A percentile compares a stretch with the other conserved stretches of the same genome.
Conservation (phyloP, 768 basidiomycete species). For the Lactarius hengduanensis region DNA sequence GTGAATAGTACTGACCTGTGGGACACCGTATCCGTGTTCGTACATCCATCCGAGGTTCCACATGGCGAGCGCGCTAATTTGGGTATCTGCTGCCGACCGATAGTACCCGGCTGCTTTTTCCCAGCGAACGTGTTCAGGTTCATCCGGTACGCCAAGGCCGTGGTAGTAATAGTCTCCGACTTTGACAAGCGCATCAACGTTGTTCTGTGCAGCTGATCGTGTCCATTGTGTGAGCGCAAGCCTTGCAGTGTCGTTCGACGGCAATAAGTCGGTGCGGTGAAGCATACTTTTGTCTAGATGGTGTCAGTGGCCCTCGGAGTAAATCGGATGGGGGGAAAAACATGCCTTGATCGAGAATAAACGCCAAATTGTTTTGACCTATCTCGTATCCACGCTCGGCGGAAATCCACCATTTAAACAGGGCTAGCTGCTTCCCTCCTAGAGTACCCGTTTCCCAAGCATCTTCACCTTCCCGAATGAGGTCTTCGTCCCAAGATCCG, state of each 20-base stretch:
- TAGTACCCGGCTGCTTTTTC: constrained; percentile 95
- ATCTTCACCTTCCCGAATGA: constrained; percentile 75
- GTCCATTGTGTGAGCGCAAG: constrained; percentile 93
- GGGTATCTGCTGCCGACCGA: constrained; percentile 90
- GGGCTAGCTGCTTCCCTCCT: constrained; percentile 74
- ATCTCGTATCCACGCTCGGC: constrained; percentile 90
- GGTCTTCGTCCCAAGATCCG: constrained; percentile 82
- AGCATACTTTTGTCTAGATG: constrained; percentile 65
- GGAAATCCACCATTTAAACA: constrained; percentile 93
- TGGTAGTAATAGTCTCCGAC: constrained; percentile 98
- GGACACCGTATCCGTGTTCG: constrained; percentile 91
- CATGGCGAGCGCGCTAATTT: constrained; percentile 91
- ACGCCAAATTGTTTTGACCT: constrained; percentile 95
- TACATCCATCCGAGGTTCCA: constrained; percentile 99
- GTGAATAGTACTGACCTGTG: constrained; percentile 52
- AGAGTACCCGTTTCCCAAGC: constrained; percentile 70
- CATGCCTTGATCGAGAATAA: constrained; percentile 86
- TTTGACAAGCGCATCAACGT: constrained; percentile 96
- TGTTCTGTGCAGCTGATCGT: constrained; percentile 88
- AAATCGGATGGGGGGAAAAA: constrained; percentile 7
- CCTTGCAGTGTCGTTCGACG: constrained; percentile 78
- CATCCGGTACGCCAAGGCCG: constrained; percentile 75
- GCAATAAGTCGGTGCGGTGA: constrained; percentile 61
- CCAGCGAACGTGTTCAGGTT: constrained; percentile 59
- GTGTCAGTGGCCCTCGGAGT: constrained; percentile 6